phyloP scores from a whole-genome alignment of 208 protist genomes.

The Leishmania arabica region DNA sequence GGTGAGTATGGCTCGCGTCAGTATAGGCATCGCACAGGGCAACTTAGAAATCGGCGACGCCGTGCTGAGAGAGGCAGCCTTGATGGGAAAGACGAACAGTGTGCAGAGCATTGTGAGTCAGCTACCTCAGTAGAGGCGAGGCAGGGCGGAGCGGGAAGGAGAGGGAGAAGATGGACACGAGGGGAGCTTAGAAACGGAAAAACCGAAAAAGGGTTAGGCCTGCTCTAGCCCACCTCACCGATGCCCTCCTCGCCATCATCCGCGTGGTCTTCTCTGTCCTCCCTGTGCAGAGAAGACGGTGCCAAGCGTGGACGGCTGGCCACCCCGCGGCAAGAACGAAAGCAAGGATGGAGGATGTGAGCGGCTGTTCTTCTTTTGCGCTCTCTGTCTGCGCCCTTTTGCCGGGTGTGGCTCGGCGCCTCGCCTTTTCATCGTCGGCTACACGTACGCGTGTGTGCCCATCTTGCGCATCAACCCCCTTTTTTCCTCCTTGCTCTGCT shows the following conservation, averaged over 20 bases:
- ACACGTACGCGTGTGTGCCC: neutral
- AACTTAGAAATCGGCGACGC: constrained; percentile 66
- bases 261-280: neutral
- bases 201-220: neutral
- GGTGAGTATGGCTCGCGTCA: constrained; percentile 79
- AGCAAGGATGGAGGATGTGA: neutral
- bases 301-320: neutral
- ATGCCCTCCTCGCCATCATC: neutral
- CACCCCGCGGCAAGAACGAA: neutral
- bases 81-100: constrained; percentile 65
- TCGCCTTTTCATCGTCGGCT: neutral
- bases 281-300: neutral
- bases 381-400: neutral
- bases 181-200: neutral
- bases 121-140: constrained; percentile 42
- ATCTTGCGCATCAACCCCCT: neutral
- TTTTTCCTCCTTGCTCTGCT: neutral
- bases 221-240: neutral
- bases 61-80: constrained; percentile 55
- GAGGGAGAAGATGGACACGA: neutral
- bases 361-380: neutral
- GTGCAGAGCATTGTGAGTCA: constrained; percentile 54
- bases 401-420: neutral
- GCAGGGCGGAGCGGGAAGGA: neutral
- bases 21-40: constrained; percentile 77